These are phyloP conservation scores for Suillus lakei DNA, from an alignment of 768 basidiomycete species.

Conservation along the genomic window DNA sequence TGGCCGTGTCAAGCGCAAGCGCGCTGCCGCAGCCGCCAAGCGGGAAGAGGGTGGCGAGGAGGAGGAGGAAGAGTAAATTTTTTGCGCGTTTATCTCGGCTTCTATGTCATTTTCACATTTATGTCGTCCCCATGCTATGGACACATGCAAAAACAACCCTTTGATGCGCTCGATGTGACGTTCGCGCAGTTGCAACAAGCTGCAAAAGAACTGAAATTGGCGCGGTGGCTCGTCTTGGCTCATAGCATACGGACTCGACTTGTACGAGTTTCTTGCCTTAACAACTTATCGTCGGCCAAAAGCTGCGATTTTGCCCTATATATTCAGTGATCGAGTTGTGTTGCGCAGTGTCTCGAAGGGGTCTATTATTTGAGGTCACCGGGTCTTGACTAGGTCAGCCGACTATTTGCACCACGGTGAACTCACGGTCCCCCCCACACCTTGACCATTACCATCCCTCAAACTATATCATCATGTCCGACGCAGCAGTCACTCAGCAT, in stretches of 20 bases:
- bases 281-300: background rate
- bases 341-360: background rate
- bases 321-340: background rate
- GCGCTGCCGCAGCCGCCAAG: constrained; percentile 89
- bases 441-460: background rate
- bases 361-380: constrained; percentile 6
- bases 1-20: constrained; percentile 99
- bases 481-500: constrained; percentile 41
- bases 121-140: constrained; percentile 38
- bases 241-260: background rate
- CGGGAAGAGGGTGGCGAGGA: constrained; percentile 89
- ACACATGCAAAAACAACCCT: constrained; percentile 32
- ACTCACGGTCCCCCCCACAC: background rate
- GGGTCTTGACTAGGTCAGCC: background rate
- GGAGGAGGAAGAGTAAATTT: constrained; percentile 83
- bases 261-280: background rate
- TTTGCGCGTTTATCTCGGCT: constrained; percentile 28
- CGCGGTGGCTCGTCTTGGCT: background rate
- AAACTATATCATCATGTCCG: constrained; percentile 31
- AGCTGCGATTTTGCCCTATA: background rate
- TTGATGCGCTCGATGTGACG: constrained; percentile 20
- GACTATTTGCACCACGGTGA: constrained; percentile 1
- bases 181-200: background rate
- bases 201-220: background rate
- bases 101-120: constrained; percentile 28